Evolutionary conservation across 768 basidiomycete species (phyloP).

Genomic region (Xerocomus potaroensis): DNA sequence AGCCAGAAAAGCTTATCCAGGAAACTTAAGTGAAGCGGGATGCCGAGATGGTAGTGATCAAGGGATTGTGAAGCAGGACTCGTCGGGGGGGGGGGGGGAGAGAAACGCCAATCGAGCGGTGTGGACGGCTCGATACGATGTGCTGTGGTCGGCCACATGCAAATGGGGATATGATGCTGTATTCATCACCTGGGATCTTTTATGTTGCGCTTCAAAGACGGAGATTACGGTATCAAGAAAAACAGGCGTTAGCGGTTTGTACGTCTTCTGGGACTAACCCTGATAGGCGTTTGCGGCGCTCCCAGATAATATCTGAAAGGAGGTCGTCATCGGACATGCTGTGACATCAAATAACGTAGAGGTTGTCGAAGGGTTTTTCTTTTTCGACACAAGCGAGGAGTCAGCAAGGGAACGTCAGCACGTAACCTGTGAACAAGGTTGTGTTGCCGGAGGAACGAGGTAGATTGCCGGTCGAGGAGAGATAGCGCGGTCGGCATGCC

Average conservation of each 20-base stretch:
- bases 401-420: constrained; percentile 9
- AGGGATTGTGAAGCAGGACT: no score
- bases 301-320: constrained; percentile 15
- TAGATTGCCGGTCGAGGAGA: constrained; percentile 14
- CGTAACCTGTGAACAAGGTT: constrained; percentile 18
- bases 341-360: background rate
- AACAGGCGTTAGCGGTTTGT: constrained; percentile 27
- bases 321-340: background rate
- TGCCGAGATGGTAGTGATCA: constrained; percentile 5
- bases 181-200: constrained; percentile 14
- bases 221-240: constrained; percentile 33
- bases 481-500: constrained; percentile 7
- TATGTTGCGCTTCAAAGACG: constrained; percentile 18
- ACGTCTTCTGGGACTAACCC: constrained; percentile 18
- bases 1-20: background rate
- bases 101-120: constrained; percentile 13
- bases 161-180: constrained; percentile 9
- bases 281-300: constrained; percentile 37
- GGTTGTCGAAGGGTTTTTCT: constrained; percentile 1
- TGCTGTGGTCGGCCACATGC: constrained; percentile 4
- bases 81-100: no score
- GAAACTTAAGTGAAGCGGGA: constrained; percentile 3
- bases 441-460: constrained; percentile 3
- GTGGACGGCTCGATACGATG: constrained; percentile 9
- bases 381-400: background rate